Evolutionary conservation across 176 grass and related monocot genomes (phyloP), one percentile per base, ranked within the genome.

Genomic region (Secale cereale): DNA sequence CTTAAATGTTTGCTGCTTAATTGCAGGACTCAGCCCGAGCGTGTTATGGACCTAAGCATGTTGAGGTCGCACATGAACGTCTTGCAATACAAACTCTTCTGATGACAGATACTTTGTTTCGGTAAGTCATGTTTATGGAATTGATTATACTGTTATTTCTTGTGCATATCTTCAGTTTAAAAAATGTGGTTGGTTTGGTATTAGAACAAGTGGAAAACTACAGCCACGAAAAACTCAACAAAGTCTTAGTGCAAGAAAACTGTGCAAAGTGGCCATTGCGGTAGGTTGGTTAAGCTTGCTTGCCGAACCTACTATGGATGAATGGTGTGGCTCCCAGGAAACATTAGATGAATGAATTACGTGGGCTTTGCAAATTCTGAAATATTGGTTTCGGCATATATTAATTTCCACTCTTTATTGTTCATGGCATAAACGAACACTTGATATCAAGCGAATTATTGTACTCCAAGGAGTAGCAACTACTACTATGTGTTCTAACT

Each of bases 21-120:
- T 73, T 88, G 59, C 81, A 99, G 97, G 97, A 99, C 48, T 71
- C 97, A 30, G 91, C 81, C n/a, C 93, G 97, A 88, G 93, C 88
- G 39, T 99, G 93, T 91, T 99, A 99, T 86, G 97, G 97, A 62
- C 93, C 93, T 86, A 94, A 85, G 81, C 93, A 99, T 88, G 97
- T 99, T 72, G 93, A 92, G 35, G 60, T 99, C 82, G 97, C 97
- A 77, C 88, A 94, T 56, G 93, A 95, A 15, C 71, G 86, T 7
- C 65, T 92, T 83, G 91, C 97, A 40, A 40, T 99, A 23, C 89
- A 95, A 76, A 96, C 91, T 82, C 97, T 99, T 94, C 81, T 99
- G 85, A 92, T 99, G 85, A 98, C 91, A 83, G 93, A 96, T 94
- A 91, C 78, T 82, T 91, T 95, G 70, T 95, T 96, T 73, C 63